These are phyloP conservation scores for Pittosporum tobira DNA, from an alignment of 129 eudicot species.

Conservation along the genomic window DNA sequence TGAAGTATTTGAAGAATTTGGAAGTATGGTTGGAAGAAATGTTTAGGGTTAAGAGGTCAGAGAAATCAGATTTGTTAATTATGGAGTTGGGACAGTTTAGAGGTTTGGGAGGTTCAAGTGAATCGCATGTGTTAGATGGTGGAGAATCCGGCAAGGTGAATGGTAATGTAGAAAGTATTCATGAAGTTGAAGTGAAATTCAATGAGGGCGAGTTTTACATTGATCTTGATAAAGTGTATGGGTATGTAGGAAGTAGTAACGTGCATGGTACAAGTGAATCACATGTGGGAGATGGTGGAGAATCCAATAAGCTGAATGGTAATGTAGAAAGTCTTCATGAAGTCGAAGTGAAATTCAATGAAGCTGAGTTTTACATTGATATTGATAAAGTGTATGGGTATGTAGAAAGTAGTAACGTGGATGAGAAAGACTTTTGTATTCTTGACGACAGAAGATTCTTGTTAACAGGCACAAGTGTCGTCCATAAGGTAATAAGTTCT, in stretches of 20 bases:
- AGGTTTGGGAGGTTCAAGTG: too few species aligned
- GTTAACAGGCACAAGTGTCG: slow-evolving; percentile 11
- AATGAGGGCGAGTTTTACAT: slow-evolving; percentile 9
- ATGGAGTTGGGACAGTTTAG: slow-evolving; percentile 31
- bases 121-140: too few species aligned
- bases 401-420: too few species aligned
- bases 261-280: slow-evolving; percentile 11
- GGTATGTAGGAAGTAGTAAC: too few species aligned
- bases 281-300: slow-evolving; percentile 10
- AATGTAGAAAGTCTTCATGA: background rate
- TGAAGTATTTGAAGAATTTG: slow-evolving; percentile 60
- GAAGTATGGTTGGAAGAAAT: slow-evolving; percentile 49
- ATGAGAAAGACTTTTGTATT: slow-evolving; percentile 6
- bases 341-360: slow-evolving; percentile 13
- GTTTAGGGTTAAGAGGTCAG: slow-evolving; percentile 16
- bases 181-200: slow-evolving; percentile 13
- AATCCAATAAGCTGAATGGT: slow-evolving; percentile 7
- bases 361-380: slow-evolving; percentile 13
- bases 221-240: slow-evolving; percentile 18
- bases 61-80: slow-evolving; percentile 37
- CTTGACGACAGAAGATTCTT: background rate
- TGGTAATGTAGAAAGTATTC: background rate
- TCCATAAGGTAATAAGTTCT: slow-evolving; percentile 21
- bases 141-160: background rate
- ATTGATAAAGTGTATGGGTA: too few species aligned